Conservation (phyloP, 768 basidiomycete species). For the Hypholoma fasciculare region DNA sequence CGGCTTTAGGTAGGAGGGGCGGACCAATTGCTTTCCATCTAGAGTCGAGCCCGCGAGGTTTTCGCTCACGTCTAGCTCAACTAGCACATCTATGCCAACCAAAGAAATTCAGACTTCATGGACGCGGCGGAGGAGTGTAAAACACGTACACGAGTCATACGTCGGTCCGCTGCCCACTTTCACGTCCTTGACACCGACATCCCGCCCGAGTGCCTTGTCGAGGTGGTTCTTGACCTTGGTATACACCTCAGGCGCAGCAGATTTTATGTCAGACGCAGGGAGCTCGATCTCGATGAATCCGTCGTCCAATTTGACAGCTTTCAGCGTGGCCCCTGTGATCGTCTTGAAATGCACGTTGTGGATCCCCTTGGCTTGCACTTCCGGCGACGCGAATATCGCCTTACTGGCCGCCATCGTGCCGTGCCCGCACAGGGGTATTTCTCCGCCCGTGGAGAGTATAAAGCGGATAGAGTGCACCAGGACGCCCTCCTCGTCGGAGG, state of each 20-base stretch:
- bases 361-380: constrained; percentile 23
- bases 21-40: constrained; percentile 34
- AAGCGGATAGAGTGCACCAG: constrained; percentile 35
- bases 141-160: constrained; percentile 31
- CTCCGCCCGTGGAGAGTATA: constrained; percentile 29
- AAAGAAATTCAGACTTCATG: not conserved
- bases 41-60: constrained; percentile 31
- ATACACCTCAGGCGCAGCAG: constrained; percentile 29
- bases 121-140: not conserved
- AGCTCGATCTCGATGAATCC: constrained; percentile 39
- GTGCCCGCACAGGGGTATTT: constrained; percentile 42
- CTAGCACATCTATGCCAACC: constrained; percentile 29
- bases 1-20: constrained; percentile 7
- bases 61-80: constrained; percentile 42
- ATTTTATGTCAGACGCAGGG: constrained; percentile 24
- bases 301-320: constrained; percentile 27
- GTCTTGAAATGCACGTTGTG: constrained; percentile 36
- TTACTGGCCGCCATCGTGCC: constrained; percentile 44
- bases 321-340: constrained; percentile 22
- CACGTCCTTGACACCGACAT: constrained; percentile 35
- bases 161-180: constrained; percentile 28
- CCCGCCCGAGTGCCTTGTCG: constrained; percentile 37
- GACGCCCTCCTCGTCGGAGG: constrained; percentile 21
- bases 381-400: constrained; percentile 34
- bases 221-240: constrained; percentile 28